Evolutionary conservation across 2,329 filamentous ascomycete genomes (phyloP).

Genomic region (Botryotinia calthae): DNA sequence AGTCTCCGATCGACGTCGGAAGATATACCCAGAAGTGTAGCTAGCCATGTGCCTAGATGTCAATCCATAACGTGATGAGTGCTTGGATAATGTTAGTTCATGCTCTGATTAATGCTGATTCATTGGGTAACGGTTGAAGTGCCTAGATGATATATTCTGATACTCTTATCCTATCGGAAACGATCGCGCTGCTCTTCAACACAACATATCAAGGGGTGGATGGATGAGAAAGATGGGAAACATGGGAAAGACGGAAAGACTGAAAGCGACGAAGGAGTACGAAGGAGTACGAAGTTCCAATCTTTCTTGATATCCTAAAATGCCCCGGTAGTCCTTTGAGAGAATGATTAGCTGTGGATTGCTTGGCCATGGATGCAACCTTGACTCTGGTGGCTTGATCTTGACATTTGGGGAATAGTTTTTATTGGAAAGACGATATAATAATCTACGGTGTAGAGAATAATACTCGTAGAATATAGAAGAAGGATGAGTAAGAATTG

Average conservation of each 20-base stretch:
- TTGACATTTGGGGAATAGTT: background rate
- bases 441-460: background rate
- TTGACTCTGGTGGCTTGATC: background rate
- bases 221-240: background rate
- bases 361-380: background rate
- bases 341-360: background rate
- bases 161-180: constrained; percentile 2
- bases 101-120: background rate
- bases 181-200: background rate
- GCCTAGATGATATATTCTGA: background rate
- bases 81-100: background rate
- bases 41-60: background rate
- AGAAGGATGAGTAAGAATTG: constrained; percentile 1
- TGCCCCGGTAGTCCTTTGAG: background rate
- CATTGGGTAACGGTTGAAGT: background rate
- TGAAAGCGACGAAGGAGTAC: background rate
- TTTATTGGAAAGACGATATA: background rate
- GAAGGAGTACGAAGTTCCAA: background rate
- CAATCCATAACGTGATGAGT: background rate
- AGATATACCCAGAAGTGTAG: background rate
- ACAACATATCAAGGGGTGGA: background rate
- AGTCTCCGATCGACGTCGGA: too few relatives aligned
- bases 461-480: background rate
- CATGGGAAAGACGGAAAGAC: background rate
- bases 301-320: background rate